Conservation (phyloP, 2,329 filamentous ascomycete species). For the Pseudohalonectria lignicola region DNA sequence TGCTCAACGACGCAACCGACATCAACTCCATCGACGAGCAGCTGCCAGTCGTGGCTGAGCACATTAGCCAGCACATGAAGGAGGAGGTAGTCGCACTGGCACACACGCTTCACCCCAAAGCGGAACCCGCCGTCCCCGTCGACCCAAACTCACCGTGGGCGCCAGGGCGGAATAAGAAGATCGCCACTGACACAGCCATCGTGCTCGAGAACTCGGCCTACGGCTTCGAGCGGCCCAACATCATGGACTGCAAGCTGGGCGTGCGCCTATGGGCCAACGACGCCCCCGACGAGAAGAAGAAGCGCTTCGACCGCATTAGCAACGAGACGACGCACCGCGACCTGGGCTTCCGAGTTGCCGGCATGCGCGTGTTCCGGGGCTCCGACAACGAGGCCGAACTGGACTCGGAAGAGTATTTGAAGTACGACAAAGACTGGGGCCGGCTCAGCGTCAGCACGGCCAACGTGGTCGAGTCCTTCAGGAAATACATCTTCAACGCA, state of each 20-base stretch:
- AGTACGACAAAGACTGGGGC: conserved; percentile 55
- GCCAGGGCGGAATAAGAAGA: conserved; percentile 42
- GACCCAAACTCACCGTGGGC: conserved; percentile 26
- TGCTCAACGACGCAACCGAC: conserved; percentile 47
- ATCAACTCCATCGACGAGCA: conserved; percentile 36
- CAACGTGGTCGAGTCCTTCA: conserved; percentile 44
- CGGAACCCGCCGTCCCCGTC: conserved; percentile 3
- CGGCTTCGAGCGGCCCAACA: conserved; percentile 76
- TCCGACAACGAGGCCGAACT: conserved; percentile 34
- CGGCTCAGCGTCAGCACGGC: conserved; percentile 37
- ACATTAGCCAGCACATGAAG: conserved; percentile 28
- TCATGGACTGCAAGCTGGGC: conserved; percentile 89
- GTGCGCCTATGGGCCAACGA: conserved; percentile 75
- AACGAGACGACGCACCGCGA: conserved; percentile 47
- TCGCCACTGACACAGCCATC: conserved; percentile 69
- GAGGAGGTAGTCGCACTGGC: conserved; percentile 19
- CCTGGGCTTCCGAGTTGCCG: conserved; percentile 52
- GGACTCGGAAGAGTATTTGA: conserved; percentile 41
- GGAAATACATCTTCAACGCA: conserved; percentile 46
- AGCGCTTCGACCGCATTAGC: conserved; percentile 48
- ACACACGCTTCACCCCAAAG: not conserved
- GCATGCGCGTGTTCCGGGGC: conserved; percentile 54
- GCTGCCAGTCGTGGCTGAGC: conserved; percentile 29
- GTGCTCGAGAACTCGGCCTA: conserved; percentile 76
- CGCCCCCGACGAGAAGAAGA: conserved; percentile 46